These are phyloP conservation scores for Yamadazyma atmosphaerica DNA, from an alignment of 1,139 yeast species.

Conservation along the genomic window DNA sequence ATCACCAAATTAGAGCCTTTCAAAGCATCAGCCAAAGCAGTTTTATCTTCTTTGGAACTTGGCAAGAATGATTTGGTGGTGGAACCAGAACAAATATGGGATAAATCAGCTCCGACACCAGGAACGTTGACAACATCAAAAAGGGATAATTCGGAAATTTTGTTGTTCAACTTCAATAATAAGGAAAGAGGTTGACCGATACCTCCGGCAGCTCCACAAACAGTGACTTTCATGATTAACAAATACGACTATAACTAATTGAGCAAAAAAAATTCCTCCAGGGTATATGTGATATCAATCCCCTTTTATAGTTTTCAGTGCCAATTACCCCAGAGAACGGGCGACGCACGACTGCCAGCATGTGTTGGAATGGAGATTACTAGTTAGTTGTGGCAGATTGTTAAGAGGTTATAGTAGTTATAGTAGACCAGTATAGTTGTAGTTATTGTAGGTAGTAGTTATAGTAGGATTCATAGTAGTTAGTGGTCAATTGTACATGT, in stretches of 20 bases:
- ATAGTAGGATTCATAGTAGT: no score
- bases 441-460: no score
- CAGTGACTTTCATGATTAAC: conserved; percentile 65
- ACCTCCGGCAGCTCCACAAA: conserved; percentile 97
- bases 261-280: neutral
- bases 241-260: neutral
- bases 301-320: conserved; percentile 11
- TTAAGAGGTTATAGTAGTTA: no score
- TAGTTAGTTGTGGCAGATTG: no score
- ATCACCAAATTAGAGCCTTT: conserved; percentile 83
- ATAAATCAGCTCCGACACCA: conserved; percentile 95
- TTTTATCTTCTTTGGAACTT: conserved; percentile 60
- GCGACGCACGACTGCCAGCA: neutral
- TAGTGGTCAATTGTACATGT: no score
- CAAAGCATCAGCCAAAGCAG: conserved; percentile 75
- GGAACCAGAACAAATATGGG: conserved; percentile 91
- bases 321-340: conserved; percentile 1
- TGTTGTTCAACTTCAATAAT: conserved; percentile 81
- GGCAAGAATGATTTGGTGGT: conserved; percentile 82
- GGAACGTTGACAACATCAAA: conserved; percentile 94
- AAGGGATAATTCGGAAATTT: conserved; percentile 80
- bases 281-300: conserved; percentile 6
- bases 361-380: no score
- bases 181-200: conserved; percentile 97
- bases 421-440: no score